phyloP scores from a whole-genome alignment of 805 yeast genomes.

The Metschnikowia continentalis region DNA sequence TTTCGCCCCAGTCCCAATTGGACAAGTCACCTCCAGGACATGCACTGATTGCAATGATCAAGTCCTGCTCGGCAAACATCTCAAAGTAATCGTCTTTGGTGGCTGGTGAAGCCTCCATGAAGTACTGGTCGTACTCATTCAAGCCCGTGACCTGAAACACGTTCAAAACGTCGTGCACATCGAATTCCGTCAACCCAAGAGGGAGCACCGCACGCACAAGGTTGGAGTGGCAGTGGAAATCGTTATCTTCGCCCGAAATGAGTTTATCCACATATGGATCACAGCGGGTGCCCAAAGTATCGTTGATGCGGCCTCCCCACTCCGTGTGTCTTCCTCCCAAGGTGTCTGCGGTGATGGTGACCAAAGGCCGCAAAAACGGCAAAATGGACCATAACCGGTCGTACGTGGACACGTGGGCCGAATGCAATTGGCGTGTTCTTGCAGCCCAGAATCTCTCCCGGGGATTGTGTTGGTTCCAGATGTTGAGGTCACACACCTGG shows the following conservation, averaged over 20 bases:
- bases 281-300: constrained; percentile 63
- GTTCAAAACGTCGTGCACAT: constrained; percentile 66
- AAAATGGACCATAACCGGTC: constrained; percentile 64
- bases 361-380: constrained; percentile 62
- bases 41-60: constrained; percentile 59
- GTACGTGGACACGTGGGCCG: constrained; percentile 56
- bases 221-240: constrained; percentile 65
- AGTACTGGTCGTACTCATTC: constrained; percentile 61
- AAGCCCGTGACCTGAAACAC: constrained; percentile 69
- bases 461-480: constrained; percentile 59
- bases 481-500: constrained; percentile 66
- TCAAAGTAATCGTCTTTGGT: constrained; percentile 57
- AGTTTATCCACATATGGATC: constrained; percentile 66
- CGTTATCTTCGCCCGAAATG: constrained; percentile 60
- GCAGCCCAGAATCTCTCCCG: constrained; percentile 69
- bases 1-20: constrained; percentile 70
- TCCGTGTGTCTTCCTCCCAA: constrained; percentile 54
- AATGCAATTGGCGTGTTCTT: constrained; percentile 61
- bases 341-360: constrained; percentile 60
- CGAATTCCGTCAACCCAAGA: constrained; percentile 58
- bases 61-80: constrained; percentile 62
- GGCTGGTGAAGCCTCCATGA: constrained; percentile 69
- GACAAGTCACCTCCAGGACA: constrained; percentile 71
- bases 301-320: constrained; percentile 65
- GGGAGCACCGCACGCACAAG: constrained; percentile 57